Evolutionary conservation across 345 rosid genomes (phyloP), one percentile per base, ranked within the genome.

Genomic region (Eucalyptus paniculata): DNA sequence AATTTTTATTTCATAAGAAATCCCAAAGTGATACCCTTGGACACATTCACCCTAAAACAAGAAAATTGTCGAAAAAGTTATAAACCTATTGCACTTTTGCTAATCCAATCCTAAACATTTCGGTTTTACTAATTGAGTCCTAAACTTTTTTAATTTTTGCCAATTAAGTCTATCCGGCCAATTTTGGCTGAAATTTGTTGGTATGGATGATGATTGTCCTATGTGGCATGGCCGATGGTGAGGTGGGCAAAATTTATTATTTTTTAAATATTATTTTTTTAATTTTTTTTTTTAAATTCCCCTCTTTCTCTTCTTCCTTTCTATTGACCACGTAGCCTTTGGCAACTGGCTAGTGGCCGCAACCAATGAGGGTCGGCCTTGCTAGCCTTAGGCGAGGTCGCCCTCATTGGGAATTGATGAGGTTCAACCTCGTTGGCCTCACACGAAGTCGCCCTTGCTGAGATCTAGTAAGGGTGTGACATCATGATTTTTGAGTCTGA

Each of bases 281-380:
- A 51, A 7, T 51, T 51, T 17, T 51, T 6, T 7, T 4, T 53
- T 53, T 53, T 7, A n/a, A n/a, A n/a, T 18, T 0, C 9, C 24
- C 9, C 7, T 50, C 53, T 50, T 0, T 18, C 24, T 53, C 56
- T 53, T 53, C 5, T 53, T 19, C 24, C 24, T 7, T 18, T 53
- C 0, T 0, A 0, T 53, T 0, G 1, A 53, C 4, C 9, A 0
- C 2, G 0, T 53, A 53, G 24, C 56, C 10, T 53, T 19, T 0
- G 0, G 0, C 56, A 53, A 53, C 0, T 0, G 0, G 1, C 56
- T 53, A 53, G 24, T 0, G 56, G 56, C 10, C 1, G 0, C 56
- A 19, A 3, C 56, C 56, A 53, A 53, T 53, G 56, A 53, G 56
- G 56, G 10, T 19, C 0, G 2, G 10, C 24, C 56, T 19, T 53